Evolutionary conservation across 257 asterid species (phyloP), one percentile per base, ranked within the genome.

Genomic region (Lycium barbarum): DNA sequence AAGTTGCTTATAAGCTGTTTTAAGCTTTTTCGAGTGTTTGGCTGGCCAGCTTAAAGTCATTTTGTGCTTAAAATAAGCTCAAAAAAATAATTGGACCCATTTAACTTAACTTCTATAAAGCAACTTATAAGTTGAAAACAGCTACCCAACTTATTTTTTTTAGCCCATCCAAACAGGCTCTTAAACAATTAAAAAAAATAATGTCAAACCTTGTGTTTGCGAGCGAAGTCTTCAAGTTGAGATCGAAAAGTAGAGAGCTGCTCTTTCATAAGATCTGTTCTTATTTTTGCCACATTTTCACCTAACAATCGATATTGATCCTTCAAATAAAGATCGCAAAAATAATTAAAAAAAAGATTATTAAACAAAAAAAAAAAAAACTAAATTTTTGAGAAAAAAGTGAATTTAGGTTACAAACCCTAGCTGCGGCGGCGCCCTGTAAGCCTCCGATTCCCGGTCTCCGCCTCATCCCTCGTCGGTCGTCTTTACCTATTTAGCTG

Each of bases 181-280:
- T n/a, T n/a, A n/a, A n/a, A n/a, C n/a, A n/a, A n/a, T n/a, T n/a
- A n/a, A n/a, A n/a, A n/a, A n/a, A n/a, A n/a, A 12, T 14, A 55
- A 83, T 33, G 22, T 3, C 35, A 71, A 62, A 96, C 98, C 99
- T 95, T 96, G 88, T 95, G 98, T 84, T 95, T 96, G 83, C 97
- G 95, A 22, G 98, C 98, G 47, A 95, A 95, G 76, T 97, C 99
- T 91, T 97, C 98, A 4, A 95, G 93, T 90, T 95, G 98, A 76
- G 98, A 91, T 73, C 99, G 99, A 87, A 97, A 97, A 84, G 98
- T 95, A 45, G 96, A 66, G 17, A 95, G 97, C 91, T 95, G 99
- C 49, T 97, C 98, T 86, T 97, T 97, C 99, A 95, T 89, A 54
- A 97, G 93, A 93, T 97, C 98, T 3, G 98, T 93, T 74, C 98